Evolutionary conservation across 225 moss, liverwort and hornwort genomes (phyloP).

Genomic region (Anthoceros angustus): DNA sequence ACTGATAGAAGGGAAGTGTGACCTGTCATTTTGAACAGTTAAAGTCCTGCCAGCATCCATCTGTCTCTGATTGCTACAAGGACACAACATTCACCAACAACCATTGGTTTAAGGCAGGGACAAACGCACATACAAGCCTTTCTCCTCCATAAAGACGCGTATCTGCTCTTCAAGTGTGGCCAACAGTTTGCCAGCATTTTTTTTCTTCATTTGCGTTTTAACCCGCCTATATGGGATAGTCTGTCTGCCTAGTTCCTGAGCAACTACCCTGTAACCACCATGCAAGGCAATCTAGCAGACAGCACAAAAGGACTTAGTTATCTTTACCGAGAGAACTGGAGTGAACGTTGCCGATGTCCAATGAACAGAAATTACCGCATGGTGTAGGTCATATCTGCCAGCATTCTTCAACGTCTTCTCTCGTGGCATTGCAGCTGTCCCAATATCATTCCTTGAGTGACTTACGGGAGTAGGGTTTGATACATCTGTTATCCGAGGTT

Average conservation of each 20-base stretch:
- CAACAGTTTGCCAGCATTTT: constrained; percentile 46
- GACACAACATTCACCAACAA: too few relatives aligned
- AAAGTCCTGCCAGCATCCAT: not conserved
- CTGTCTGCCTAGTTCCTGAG: constrained; percentile 67
- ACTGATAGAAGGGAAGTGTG: constrained; percentile 49
- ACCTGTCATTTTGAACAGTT: constrained; percentile 28
- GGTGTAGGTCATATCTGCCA: constrained; percentile 82
- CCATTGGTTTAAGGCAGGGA: too few relatives aligned
- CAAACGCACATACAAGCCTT: not conserved
- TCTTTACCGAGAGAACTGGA: not conserved
- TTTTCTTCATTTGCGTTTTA: constrained; percentile 20
- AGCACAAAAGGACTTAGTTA: not conserved
- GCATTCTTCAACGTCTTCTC: constrained; percentile 38
- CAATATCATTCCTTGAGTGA: constrained; percentile 35
- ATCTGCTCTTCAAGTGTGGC: constrained; percentile 7
- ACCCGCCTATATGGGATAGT: constrained; percentile 26
- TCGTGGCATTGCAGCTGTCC: constrained; percentile 90
- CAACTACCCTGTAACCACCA: constrained; percentile 74
- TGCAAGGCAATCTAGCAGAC: constrained; percentile 54
- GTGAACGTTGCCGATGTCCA: not conserved
- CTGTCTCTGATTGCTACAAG: too few relatives aligned
- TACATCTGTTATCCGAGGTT: constrained; percentile 38
- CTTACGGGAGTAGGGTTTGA: constrained; percentile 59
- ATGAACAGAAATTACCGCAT: constrained; percentile 39
- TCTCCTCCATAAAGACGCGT: not conserved